Conservation (phyloP, 257 asterid genomes). For the Solanum appendiculatum region DNA sequence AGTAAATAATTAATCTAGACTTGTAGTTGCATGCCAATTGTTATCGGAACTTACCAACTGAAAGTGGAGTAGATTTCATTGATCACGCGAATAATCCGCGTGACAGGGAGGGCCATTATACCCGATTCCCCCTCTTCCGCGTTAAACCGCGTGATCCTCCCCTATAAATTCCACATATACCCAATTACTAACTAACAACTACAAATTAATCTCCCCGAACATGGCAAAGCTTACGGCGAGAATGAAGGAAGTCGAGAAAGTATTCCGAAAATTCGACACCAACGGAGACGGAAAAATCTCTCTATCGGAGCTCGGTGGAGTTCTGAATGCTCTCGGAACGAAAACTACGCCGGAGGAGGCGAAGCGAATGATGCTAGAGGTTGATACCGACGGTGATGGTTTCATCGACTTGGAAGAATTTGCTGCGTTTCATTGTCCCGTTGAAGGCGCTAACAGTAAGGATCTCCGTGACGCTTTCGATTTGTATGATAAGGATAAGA, state of each 20-base stretch:
- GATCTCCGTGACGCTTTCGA: constrained; percentile 71
- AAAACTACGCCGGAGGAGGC: constrained; percentile 45
- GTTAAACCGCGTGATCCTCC: constrained; percentile 31
- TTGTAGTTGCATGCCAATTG: background rate
- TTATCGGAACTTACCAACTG: background rate
- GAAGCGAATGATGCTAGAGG: constrained; percentile 50
- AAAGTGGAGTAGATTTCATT: background rate
- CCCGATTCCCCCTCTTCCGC: background rate
- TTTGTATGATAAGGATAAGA: constrained; percentile 68
- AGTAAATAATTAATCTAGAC: no score
- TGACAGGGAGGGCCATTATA: background rate
- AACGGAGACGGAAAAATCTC: constrained; percentile 58
- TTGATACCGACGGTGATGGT: constrained; percentile 85
- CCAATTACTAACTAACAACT: background rate
- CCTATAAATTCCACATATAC: constrained; percentile 9
- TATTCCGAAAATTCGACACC: constrained; percentile 39
- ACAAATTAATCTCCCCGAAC: constrained; percentile 1
- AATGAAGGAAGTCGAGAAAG: constrained; percentile 14
- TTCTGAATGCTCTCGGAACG: constrained; percentile 44
- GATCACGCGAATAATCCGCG: background rate
- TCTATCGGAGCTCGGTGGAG: constrained; percentile 15
- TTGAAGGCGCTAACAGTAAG: constrained; percentile 23
- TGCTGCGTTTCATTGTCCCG: constrained; percentile 42
- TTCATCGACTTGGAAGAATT: constrained; percentile 71
- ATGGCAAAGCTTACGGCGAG: constrained; percentile 1